phyloP scores from a whole-genome alignment of 2,329 filamentous ascomycete genomes.

The Daldinia eschscholtzii region DNA sequence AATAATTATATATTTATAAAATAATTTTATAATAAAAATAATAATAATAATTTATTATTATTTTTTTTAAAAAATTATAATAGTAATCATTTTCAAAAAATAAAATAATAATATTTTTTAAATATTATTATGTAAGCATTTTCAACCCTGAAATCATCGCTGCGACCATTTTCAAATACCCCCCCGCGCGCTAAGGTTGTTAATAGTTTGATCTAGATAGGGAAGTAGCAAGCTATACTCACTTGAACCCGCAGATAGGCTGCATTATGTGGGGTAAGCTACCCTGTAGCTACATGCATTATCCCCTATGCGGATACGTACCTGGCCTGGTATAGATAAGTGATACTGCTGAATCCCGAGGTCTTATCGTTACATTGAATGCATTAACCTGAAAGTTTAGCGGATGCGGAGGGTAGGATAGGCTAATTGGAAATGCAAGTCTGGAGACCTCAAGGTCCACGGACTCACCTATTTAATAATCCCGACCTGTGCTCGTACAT shows the following conservation, averaged over 20 bases:
- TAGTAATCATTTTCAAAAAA: too few species aligned
- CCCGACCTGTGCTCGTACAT: neutral
- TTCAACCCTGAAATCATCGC: too few species aligned
- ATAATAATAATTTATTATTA: too few species aligned
- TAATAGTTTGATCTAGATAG: slow-evolving; percentile 2
- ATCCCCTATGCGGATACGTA: neutral
- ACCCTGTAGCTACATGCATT: slow-evolving; percentile 4
- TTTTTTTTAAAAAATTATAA: too few species aligned
- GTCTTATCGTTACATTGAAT: slow-evolving; percentile 5
- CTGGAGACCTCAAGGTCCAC: slow-evolving; percentile 31
- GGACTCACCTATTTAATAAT: slow-evolving; percentile 22
- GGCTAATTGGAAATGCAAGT: slow-evolving; percentile 34
- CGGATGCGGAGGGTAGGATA: slow-evolving; percentile 14
- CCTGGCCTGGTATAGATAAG: neutral
- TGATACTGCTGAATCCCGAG: neutral
- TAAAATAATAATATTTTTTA: too few species aligned
- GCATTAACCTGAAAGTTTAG: slow-evolving; percentile 9
- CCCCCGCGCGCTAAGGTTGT: too few species aligned
- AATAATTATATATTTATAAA: too few species aligned
- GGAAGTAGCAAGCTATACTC: neutral
- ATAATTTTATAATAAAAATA: too few species aligned
- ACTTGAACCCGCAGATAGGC: neutral
- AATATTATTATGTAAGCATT: too few species aligned
- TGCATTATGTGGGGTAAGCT: slow-evolving; percentile 28
- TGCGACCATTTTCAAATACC: too few species aligned